A percentile compares a stretch with the other conserved stretches of the same genome.
These are phyloP conservation scores for Picea sitchensis DNA, from an alignment of 75 land plant genomes.

Conservation along the genomic window DNA sequence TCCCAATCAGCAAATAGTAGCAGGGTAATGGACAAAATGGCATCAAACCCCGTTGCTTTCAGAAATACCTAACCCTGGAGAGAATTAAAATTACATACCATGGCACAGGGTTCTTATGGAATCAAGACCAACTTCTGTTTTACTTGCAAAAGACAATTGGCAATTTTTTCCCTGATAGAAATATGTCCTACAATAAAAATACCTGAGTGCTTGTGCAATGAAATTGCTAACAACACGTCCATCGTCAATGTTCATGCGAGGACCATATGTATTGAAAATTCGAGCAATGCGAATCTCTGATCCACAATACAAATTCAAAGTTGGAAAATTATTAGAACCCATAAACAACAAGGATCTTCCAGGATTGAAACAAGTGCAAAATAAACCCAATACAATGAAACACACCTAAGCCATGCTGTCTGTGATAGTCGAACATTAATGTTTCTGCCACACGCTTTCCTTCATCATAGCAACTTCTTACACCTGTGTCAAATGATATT, in stretches of 20 bases:
- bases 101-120: no score
- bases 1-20: no score
- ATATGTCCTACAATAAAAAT: constrained; percentile 5
- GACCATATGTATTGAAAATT: constrained; percentile 88
- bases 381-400: neutral
- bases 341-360: neutral
- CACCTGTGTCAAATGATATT: constrained; percentile 46
- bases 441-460: constrained; percentile 98
- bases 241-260: constrained; percentile 88
- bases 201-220: constrained; percentile 72
- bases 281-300: constrained; percentile 81
- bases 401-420: constrained; percentile 89
- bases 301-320: neutral
- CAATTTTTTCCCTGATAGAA: neutral
- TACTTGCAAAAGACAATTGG: neutral
- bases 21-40: no score
- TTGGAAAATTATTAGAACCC: neutral
- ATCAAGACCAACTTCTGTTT: no score
- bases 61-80: no score
- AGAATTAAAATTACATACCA: no score
- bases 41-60: no score
- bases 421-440: constrained; percentile 92
- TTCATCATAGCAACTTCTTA: constrained; percentile 97
- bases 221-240: constrained; percentile 96
- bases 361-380: neutral